phyloP scores from a whole-genome alignment of 192 early-diverging fungal species.

The Helicostylum pulchrum region DNA sequence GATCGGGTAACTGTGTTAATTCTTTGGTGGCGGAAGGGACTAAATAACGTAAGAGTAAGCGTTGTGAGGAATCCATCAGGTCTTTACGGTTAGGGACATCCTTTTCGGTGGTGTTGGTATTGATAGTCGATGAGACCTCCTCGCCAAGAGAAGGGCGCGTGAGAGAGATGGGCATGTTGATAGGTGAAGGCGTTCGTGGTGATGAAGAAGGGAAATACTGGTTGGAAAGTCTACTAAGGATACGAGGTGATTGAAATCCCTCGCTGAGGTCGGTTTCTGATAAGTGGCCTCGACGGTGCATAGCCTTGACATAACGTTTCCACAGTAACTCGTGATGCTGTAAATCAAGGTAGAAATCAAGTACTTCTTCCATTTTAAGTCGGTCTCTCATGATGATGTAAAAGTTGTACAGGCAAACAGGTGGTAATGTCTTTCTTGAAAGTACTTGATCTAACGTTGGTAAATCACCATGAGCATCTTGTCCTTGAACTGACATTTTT shows the following conservation, averaged over 20 bases:
- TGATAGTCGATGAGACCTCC: background rate
- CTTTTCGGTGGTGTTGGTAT: background rate
- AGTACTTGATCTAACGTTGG: constrained; percentile 72
- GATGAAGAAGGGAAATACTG: constrained; percentile 14
- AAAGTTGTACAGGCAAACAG: constrained; percentile 76
- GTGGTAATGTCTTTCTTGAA: constrained; percentile 59
- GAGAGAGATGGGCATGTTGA: background rate
- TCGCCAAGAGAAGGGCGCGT: constrained; percentile 3
- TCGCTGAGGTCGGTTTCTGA: constrained; percentile 31
- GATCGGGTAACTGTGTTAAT: constrained; percentile 39
- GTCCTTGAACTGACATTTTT: background rate
- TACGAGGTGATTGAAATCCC: constrained; percentile 25
- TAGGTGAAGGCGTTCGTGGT: constrained; percentile 11
- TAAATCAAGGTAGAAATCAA: constrained; percentile 77
- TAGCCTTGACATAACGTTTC: constrained; percentile 45
- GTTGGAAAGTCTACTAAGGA: constrained; percentile 32
- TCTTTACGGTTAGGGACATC: constrained; percentile 19
- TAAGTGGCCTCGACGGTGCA: constrained; percentile 33
- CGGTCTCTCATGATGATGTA: constrained; percentile 71
- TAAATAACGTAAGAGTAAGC: constrained; percentile 51
- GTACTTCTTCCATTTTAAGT: constrained; percentile 59
- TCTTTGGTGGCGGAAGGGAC: constrained; percentile 46
- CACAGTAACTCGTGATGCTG: constrained; percentile 71
- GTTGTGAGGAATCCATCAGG: constrained; percentile 42
- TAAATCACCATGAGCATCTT: constrained; percentile 34